Evolutionary conservation across 1,139 yeast species (phyloP).

Genomic region (Zygosaccharomyces pseudobailii): DNA sequence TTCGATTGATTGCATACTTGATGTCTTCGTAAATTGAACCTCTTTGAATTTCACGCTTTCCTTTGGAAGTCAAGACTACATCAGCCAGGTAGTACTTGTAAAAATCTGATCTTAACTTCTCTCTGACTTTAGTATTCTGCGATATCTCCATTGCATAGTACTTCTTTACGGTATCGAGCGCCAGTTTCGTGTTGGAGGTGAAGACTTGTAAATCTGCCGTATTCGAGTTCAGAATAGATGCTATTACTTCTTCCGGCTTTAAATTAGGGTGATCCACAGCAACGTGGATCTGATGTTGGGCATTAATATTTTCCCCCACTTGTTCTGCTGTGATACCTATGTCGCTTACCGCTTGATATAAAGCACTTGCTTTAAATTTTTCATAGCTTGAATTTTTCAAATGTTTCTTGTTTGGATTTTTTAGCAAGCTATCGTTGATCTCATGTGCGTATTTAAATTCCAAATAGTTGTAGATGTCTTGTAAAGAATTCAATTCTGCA

Average conservation of each 20-base stretch:
- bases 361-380: conserved; percentile 61
- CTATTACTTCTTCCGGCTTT: conserved; percentile 62
- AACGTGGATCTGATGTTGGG: conserved; percentile 66
- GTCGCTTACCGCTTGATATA: conserved; percentile 65
- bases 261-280: conserved; percentile 64
- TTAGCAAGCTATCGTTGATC: conserved; percentile 46
- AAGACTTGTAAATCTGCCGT: conserved; percentile 41
- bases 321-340: conserved; percentile 76
- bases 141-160: conserved; percentile 75
- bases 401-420: conserved; percentile 50
- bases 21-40: conserved; percentile 83
- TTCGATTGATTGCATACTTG: conserved; percentile 81
- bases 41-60: conserved; percentile 72
- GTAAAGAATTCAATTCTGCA: conserved; percentile 58
- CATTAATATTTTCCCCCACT: conserved; percentile 77
- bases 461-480: conserved; percentile 81
- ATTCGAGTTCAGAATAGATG: conserved; percentile 47
- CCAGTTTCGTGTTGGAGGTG: conserved; percentile 57
- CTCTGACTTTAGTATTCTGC: conserved; percentile 77
- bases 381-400: conserved; percentile 71
- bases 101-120: conserved; percentile 65
- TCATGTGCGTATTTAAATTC: conserved; percentile 77
- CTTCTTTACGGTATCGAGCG: conserved; percentile 68
- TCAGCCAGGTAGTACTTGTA: conserved; percentile 65
- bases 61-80: conserved; percentile 81